A percentile compares a stretch with the other conserved stretches of the same genome.
These are phyloP conservation scores for Primulina eburnea DNA, from an alignment of 257 asterid species.

Conservation along the genomic window DNA sequence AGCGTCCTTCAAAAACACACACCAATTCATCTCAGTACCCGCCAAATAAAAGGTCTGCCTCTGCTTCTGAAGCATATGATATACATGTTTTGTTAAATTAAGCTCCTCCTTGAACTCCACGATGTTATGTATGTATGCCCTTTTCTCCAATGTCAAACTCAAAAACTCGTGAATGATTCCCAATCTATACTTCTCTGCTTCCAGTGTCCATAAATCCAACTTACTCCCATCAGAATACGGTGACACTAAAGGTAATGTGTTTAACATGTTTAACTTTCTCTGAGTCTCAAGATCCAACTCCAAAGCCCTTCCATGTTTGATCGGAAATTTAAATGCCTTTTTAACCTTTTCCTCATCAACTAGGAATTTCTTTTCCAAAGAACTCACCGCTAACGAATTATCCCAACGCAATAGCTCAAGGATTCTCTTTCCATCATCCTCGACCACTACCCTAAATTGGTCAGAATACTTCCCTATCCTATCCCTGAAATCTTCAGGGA, in stretches of 20 bases:
- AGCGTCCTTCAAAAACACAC: slow-evolving; percentile 83
- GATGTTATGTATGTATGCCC: slow-evolving; percentile 87
- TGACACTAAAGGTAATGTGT: slow-evolving; percentile 84
- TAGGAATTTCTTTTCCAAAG: slow-evolving; percentile 67
- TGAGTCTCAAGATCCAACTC: slow-evolving; percentile 65
- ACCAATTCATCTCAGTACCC: slow-evolving; percentile 98
- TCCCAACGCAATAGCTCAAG: slow-evolving; percentile 87
- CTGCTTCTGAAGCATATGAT: slow-evolving; percentile 83
- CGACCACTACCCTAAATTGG: slow-evolving; percentile 50
- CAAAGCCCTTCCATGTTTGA: slow-evolving; percentile 69
- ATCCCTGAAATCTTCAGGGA: slow-evolving; percentile 82
- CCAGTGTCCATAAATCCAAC: slow-evolving; percentile 83
- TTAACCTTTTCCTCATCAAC: slow-evolving; percentile 80
- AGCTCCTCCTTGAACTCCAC: slow-evolving; percentile 96
- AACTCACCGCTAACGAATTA: slow-evolving; percentile 60
- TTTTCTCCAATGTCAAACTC: slow-evolving; percentile 92
- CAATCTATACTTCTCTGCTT: slow-evolving; percentile 87
- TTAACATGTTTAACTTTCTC: slow-evolving; percentile 75
- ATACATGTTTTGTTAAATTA: slow-evolving; percentile 76
- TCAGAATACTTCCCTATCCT: slow-evolving; percentile 59
- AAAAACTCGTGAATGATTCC: slow-evolving; percentile 87
- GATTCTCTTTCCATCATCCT: slow-evolving; percentile 64
- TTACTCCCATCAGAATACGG: slow-evolving; percentile 84
- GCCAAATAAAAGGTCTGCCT: slow-evolving; percentile 77
- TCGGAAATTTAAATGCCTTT: slow-evolving; percentile 63